phyloP scores from a whole-genome alignment of 2,329 filamentous ascomycete species.

The Geosmithia morbida region DNA sequence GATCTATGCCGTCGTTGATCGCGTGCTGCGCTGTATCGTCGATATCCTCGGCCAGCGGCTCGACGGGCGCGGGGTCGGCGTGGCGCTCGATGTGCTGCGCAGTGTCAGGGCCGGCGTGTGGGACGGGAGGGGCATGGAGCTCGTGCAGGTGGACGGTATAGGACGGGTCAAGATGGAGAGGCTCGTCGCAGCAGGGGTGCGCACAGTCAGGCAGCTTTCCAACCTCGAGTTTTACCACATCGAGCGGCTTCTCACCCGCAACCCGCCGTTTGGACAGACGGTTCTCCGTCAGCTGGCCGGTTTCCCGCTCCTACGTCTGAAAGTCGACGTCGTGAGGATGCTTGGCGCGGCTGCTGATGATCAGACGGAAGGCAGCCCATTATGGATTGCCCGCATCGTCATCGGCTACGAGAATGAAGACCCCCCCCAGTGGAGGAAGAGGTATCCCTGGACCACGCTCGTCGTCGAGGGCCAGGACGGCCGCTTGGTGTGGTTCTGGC shows the following conservation, averaged over 20 bases:
- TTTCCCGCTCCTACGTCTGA: slow-evolving; percentile 49
- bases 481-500: slow-evolving; percentile 52
- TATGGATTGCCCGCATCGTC: slow-evolving; percentile 41
- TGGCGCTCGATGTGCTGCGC: slow-evolving; percentile 63
- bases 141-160: slow-evolving; percentile 71
- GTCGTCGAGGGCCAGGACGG: slow-evolving; percentile 45
- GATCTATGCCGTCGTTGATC: slow-evolving; percentile 18
- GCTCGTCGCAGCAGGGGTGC: slow-evolving; percentile 56
- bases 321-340: slow-evolving; percentile 14
- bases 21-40: slow-evolving; percentile 19
- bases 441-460: slow-evolving; percentile 55
- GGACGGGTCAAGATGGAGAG: slow-evolving; percentile 64
- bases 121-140: slow-evolving; percentile 69
- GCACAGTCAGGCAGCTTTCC: slow-evolving; percentile 56
- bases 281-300: slow-evolving; percentile 47
- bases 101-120: slow-evolving; percentile 62
- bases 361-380: too few species aligned
- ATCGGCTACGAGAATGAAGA: slow-evolving; percentile 58
- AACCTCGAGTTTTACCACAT: slow-evolving; percentile 54
- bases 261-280: slow-evolving; percentile 69
- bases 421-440: slow-evolving; percentile 47
- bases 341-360: not conserved
- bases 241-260: slow-evolving; percentile 61
- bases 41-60: slow-evolving; percentile 20
- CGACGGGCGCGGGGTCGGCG: slow-evolving; percentile 53